Percentiles rank a stretch among this genome's conserved stretches.
Conservation (phyloP, 495 filamentous ascomycete species). For the Penicillium daleae region DNA sequence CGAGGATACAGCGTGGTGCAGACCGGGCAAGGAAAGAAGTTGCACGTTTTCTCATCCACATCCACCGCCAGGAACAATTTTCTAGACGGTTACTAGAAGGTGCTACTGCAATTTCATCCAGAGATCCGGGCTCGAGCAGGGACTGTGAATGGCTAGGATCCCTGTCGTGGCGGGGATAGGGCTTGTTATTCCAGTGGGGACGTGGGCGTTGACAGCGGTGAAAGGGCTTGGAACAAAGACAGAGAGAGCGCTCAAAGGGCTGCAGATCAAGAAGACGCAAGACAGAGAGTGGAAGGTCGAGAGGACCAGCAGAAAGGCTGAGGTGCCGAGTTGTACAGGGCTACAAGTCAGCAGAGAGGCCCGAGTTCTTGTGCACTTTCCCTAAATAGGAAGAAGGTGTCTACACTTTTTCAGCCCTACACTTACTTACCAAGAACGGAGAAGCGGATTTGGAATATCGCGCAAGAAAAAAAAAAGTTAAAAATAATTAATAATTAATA, state of each 20-base stretch:
- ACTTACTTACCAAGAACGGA: no score
- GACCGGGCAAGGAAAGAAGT: conserved; percentile 15
- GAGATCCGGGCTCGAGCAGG: conserved; percentile 27
- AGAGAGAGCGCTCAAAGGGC: neutral
- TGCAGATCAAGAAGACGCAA: neutral
- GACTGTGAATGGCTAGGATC: conserved; percentile 25
- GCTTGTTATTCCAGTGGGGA: conserved; percentile 29
- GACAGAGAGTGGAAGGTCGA: neutral
- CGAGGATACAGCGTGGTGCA: neutral
- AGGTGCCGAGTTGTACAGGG: neutral
- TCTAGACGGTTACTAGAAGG: conserved; percentile 41
- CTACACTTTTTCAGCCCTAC: conserved; percentile 21
- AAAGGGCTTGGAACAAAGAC: conserved; percentile 9
- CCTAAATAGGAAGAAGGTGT: conserved; percentile 20
- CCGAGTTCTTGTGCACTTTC: conserved; percentile 12
- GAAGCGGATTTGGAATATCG: neutral
- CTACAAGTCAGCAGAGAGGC: no score
- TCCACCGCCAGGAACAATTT: conserved; percentile 40
- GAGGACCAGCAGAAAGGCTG: neutral
- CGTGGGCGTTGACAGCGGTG: conserved; percentile 32
- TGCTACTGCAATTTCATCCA: conserved; percentile 27
- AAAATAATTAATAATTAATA: no score
- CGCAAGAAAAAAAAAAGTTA: no score
- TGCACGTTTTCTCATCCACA: conserved; percentile 14
- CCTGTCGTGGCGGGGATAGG: conserved; percentile 15